phyloP scores from a whole-genome alignment of 2,329 filamentous ascomycete species.

The Iodosphaeria phyllophila region DNA sequence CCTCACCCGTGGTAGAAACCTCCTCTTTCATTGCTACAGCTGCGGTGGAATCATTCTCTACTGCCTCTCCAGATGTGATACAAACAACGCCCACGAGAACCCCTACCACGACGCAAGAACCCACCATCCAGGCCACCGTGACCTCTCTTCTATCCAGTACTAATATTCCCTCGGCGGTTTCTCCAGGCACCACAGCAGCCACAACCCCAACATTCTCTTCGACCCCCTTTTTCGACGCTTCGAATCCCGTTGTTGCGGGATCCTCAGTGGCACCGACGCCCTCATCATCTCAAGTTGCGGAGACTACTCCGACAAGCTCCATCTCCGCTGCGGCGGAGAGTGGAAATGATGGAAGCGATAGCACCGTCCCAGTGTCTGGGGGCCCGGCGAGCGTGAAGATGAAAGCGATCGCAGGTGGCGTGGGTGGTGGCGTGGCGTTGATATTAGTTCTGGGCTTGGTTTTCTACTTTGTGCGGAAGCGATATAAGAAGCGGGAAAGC shows the following conservation, averaged over 20 bases:
- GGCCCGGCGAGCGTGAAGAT: constrained; percentile 12
- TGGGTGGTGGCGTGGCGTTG: constrained; percentile 28
- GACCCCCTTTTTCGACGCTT: too few relatives aligned
- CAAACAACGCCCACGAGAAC: not conserved
- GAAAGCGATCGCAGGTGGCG: constrained; percentile 28
- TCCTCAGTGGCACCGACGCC: too few relatives aligned
- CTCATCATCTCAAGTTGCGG: too few relatives aligned
- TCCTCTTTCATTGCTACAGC: constrained; percentile 2
- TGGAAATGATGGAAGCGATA: constrained; percentile 1
- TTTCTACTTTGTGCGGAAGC: constrained; percentile 30
- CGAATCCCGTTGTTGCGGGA: too few relatives aligned
- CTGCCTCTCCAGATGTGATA: not conserved
- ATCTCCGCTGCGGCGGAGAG: not conserved
- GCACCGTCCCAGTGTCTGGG: constrained; percentile 5
- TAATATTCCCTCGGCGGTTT: too few relatives aligned
- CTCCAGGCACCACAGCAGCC: too few relatives aligned
- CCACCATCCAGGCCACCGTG: too few relatives aligned
- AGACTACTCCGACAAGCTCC: too few relatives aligned
- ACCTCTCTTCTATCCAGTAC: too few relatives aligned
- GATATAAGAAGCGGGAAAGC: constrained; percentile 22
- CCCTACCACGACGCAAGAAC: too few relatives aligned
- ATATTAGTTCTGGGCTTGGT: constrained; percentile 26
- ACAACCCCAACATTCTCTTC: too few relatives aligned
- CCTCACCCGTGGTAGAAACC: constrained; percentile 3
- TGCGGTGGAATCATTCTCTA: not conserved